These are phyloP conservation scores for Ceratocystis cubensis DNA, from an alignment of 2,329 filamentous ascomycete genomes.

Conservation along the genomic window DNA sequence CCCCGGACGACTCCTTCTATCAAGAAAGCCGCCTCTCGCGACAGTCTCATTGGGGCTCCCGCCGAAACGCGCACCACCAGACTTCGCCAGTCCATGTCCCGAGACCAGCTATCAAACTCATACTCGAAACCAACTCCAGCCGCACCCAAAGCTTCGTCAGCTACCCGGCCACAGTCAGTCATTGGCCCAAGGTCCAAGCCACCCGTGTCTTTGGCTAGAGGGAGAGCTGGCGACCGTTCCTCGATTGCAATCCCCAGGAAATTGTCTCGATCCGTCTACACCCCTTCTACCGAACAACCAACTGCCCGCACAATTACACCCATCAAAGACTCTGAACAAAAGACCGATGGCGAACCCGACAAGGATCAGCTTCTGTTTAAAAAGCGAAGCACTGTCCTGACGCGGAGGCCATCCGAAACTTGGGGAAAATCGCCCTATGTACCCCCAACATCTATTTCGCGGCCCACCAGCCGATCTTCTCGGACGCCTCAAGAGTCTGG, in stretches of 20 bases:
- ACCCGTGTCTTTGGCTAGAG: conserved; percentile 11
- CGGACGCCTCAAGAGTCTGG: conserved; percentile 19
- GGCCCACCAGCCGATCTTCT: conserved; percentile 12
- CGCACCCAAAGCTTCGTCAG: neutral
- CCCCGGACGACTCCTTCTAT: conserved; percentile 14
- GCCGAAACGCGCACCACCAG: conserved; percentile 18
- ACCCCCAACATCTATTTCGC: conserved; percentile 7
- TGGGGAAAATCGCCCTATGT: conserved; percentile 19
- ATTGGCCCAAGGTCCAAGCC: conserved; percentile 14
- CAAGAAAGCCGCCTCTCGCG: conserved; percentile 16
- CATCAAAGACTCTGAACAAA: conserved; percentile 9
- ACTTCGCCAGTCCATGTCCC: conserved; percentile 19
- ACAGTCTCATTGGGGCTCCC: conserved; percentile 16
- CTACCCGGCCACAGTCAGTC: conserved; percentile 11
- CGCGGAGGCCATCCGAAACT: conserved; percentile 27
- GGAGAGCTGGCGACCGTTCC: conserved; percentile 14
- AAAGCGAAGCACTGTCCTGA: conserved; percentile 24
- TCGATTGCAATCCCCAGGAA: neutral
- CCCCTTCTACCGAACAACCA: conserved; percentile 1
- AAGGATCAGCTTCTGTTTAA: conserved; percentile 16
- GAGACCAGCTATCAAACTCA: conserved; percentile 16
- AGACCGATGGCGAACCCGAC: neutral
- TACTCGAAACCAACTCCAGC: neutral
- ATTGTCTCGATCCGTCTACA: conserved; percentile 11
- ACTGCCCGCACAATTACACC: conserved; percentile 5